These are phyloP conservation scores for Leersia perrieri DNA, from an alignment of 176 grass and related monocot genomes.

Conservation along the genomic window DNA sequence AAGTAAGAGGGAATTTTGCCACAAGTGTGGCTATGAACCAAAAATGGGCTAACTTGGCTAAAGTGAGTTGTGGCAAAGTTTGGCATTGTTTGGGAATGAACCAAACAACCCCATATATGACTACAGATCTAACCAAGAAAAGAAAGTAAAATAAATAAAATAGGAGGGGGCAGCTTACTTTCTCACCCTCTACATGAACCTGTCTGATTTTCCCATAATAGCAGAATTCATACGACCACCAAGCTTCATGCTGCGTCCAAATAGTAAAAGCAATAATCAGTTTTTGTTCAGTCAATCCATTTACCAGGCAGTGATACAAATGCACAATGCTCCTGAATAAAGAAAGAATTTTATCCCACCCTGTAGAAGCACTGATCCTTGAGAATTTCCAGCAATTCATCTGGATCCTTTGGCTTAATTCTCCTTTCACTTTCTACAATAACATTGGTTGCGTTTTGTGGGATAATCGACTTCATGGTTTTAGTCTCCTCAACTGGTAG, in stretches of 20 bases:
- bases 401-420: slow-evolving; percentile 80
- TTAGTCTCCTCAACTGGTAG: slow-evolving; percentile 80
- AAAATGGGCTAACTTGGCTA: no score
- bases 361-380: slow-evolving; percentile 89
- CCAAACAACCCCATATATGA: no score
- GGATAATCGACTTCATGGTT: slow-evolving; percentile 57
- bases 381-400: slow-evolving; percentile 81
- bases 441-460: slow-evolving; percentile 78
- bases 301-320: neutral
- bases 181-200: slow-evolving; percentile 72
- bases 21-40: no score
- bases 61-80: no score
- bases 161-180: slow-evolving; percentile 32
- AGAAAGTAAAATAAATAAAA: neutral
- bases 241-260: slow-evolving; percentile 62
- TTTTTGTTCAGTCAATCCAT: neutral
- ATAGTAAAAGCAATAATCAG: slow-evolving; percentile 2
- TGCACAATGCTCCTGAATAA: neutral
- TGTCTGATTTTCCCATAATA: slow-evolving; percentile 74
- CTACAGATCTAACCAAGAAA: neutral
- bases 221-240: slow-evolving; percentile 98
- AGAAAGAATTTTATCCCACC: slow-evolving; percentile 43
- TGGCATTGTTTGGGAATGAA: no score
- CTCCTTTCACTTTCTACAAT: slow-evolving; percentile 79
- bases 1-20: no score